Conservation (phyloP, 2,329 filamentous ascomycete genomes). For the Botryotinia narcissicola region DNA sequence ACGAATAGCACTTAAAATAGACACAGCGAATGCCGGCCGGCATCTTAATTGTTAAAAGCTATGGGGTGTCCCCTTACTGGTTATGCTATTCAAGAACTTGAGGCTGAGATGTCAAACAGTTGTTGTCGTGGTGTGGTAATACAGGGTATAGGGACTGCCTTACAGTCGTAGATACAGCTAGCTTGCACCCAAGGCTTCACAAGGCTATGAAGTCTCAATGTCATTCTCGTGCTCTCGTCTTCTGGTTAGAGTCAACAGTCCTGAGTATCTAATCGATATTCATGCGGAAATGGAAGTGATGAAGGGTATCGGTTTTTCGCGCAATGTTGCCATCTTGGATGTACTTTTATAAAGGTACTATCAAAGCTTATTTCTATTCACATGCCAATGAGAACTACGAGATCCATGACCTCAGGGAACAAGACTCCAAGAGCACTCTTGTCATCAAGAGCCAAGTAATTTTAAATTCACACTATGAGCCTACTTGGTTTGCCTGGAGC, state of each 20-base stretch:
- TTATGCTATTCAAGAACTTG: not conserved
- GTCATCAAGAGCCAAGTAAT: not conserved
- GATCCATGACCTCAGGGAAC: not conserved
- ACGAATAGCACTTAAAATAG: not conserved
- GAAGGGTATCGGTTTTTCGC: not conserved
- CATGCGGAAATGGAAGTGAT: not conserved
- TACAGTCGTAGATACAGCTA: not conserved
- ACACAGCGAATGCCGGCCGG: not conserved
- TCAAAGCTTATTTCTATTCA: not conserved
- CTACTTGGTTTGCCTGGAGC: not conserved
- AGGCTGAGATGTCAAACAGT: not conserved
- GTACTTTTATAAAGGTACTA: not conserved
- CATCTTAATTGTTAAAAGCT: not conserved
- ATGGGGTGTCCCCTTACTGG: not conserved
- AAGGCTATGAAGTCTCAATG: not conserved
- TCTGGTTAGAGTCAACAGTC: not conserved
- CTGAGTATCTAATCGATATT: not conserved
- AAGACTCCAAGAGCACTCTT: not conserved
- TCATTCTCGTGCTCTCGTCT: not conserved
- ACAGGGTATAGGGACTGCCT: not conserved
- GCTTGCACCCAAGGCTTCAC: not conserved
- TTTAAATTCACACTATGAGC: not conserved
- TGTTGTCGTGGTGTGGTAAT: not conserved
- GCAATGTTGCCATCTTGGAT: not conserved
- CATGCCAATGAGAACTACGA: not conserved